Conservation (phyloP, 805 yeast species). For the Isabelozyma gotoi region DNA sequence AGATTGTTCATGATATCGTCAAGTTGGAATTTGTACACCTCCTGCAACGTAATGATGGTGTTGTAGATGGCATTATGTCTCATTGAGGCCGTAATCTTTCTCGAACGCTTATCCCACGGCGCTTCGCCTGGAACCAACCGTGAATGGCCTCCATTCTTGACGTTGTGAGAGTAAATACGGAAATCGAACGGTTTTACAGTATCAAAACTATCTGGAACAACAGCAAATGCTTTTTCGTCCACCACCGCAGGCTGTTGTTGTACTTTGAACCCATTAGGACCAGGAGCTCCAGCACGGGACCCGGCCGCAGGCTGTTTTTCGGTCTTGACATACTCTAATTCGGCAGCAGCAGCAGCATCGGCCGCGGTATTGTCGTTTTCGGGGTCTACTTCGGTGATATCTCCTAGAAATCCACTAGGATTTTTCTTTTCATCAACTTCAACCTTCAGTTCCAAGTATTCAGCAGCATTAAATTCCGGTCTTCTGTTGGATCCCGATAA, state of each 20-base stretch:
- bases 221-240: slow-evolving; percentile 9
- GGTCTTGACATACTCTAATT: slow-evolving; percentile 9
- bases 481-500: no score
- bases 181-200: slow-evolving; percentile 16
- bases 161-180: slow-evolving; percentile 36
- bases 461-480: slow-evolving; percentile 1
- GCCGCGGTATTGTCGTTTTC: slow-evolving; percentile 13
- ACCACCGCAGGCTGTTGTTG: background rate
- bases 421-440: slow-evolving; percentile 5
- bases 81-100: slow-evolving; percentile 18
- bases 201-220: slow-evolving; percentile 12
- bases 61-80: slow-evolving; percentile 22
- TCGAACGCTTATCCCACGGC: slow-evolving; percentile 22
- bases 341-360: slow-evolving; percentile 13
- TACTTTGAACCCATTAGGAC: slow-evolving; percentile 1
- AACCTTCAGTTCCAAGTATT: slow-evolving; percentile 1
- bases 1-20: slow-evolving; percentile 27
- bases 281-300: slow-evolving; percentile 6
- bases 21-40: slow-evolving; percentile 35
- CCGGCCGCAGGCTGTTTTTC: slow-evolving; percentile 9
- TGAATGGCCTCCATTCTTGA: slow-evolving; percentile 28
- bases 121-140: slow-evolving; percentile 23
- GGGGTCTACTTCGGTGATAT: slow-evolving; percentile 15
- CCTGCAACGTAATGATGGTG: slow-evolving; percentile 40
- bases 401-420: slow-evolving; percentile 23